These are phyloP conservation scores for Liriodendron chinense DNA, from an alignment of 164 flowering plant species.

Conservation along the genomic window DNA sequence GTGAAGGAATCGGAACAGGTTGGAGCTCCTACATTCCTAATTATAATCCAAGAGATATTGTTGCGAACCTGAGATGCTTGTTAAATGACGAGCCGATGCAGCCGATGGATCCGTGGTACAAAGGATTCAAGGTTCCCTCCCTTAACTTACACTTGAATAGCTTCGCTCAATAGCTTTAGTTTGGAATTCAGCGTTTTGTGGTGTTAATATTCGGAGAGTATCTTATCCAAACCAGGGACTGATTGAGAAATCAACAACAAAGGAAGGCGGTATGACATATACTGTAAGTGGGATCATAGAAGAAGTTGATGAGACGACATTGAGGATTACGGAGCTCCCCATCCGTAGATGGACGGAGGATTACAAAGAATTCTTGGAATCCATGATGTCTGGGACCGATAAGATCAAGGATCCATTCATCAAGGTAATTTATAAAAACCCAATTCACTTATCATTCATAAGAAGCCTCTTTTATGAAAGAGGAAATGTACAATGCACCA, in stretches of 20 bases:
- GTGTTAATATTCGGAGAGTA: not conserved
- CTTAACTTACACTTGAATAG: no score
- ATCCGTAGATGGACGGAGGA: conserved; percentile 86
- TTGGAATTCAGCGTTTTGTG: no score
- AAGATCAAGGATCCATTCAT: conserved; percentile 71
- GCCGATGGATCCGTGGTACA: conserved; percentile 98
- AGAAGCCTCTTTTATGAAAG: no score
- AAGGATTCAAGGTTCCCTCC: conserved; percentile 45
- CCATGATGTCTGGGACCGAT: conserved; percentile 49
- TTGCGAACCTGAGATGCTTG: conserved; percentile 68
- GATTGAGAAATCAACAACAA: conserved; percentile 61
- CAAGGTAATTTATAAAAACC: conserved; percentile 34
- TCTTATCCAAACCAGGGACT: conserved; percentile 32
- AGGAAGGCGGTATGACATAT: conserved; percentile 58
- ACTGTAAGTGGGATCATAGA: conserved; percentile 68
- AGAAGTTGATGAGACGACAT: conserved; percentile 61
- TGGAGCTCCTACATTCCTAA: conserved; percentile 94
- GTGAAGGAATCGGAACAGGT: conserved; percentile 99
- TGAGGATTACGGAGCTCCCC: conserved; percentile 79
- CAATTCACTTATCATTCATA: no score
- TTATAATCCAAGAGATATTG: conserved; percentile 82
- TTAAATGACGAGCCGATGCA: conserved; percentile 65
- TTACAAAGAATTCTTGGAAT: conserved; percentile 73
- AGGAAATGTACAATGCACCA: no score
- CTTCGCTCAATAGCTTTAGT: not conserved